Evolutionary conservation across 805 yeast genomes (phyloP).

Genomic region (Sporopachydermia quercuum): DNA sequence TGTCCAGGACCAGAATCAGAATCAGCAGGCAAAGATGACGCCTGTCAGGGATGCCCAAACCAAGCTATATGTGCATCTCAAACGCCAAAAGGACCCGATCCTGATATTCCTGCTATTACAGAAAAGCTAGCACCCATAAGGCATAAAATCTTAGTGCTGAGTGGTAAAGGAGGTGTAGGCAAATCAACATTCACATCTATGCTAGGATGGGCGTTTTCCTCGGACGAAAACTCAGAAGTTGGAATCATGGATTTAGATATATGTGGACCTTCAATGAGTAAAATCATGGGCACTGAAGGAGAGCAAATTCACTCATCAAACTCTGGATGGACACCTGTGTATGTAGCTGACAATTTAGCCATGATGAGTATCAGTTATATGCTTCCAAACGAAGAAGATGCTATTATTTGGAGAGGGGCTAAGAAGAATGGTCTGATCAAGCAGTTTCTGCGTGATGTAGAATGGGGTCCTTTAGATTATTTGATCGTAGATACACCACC

Average conservation of each 20-base stretch:
- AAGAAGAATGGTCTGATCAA: constrained; percentile 88
- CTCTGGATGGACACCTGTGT: constrained; percentile 94
- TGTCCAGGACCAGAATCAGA: constrained; percentile 98
- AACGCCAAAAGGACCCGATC: constrained; percentile 88
- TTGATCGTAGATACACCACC: constrained; percentile 95
- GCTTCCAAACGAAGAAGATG: constrained; percentile 87
- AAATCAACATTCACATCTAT: constrained; percentile 91
- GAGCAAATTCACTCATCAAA: constrained; percentile 81
- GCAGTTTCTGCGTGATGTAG: constrained; percentile 86
- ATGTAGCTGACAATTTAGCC: constrained; percentile 87
- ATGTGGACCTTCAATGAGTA: constrained; percentile 94
- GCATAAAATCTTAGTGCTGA: constrained; percentile 67
- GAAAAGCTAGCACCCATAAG: constrained; percentile 45
- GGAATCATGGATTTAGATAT: constrained; percentile 97
- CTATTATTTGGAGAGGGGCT: constrained; percentile 95
- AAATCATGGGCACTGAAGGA: constrained; percentile 83
- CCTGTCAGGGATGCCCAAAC: constrained; percentile 92
- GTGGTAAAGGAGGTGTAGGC: constrained; percentile 87
- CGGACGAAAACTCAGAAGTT: constrained; percentile 60
- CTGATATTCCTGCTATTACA: constrained; percentile 68
- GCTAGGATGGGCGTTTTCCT: constrained; percentile 91
- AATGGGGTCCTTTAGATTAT: constrained; percentile 80
- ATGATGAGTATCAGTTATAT: constrained; percentile 91
- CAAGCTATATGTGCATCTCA: constrained; percentile 74
- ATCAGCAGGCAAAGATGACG: constrained; percentile 83